Evolutionary conservation across 352 stramenopile genomes (phyloP).

Genomic region (Globisporangium takayamanum): DNA sequence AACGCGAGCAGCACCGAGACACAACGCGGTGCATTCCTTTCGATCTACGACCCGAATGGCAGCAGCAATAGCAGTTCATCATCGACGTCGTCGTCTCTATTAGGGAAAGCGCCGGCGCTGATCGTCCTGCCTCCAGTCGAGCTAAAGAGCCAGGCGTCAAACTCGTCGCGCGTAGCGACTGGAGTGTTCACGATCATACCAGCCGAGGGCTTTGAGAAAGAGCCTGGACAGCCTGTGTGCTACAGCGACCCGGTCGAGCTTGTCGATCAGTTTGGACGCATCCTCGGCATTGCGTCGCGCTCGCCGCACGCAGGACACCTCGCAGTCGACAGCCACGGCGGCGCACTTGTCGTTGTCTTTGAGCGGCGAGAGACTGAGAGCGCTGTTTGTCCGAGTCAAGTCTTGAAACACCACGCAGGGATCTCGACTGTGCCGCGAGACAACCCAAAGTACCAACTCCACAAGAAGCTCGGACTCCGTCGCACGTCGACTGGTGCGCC

Average conservation of each 20-base stretch:
- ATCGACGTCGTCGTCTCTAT: constrained; percentile 7
- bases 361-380: constrained; percentile 6
- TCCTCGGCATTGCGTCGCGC: constrained; percentile 22
- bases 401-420: constrained; percentile 4
- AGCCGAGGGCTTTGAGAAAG: constrained; percentile 33
- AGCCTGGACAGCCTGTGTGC: constrained; percentile 28
- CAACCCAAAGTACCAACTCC: constrained; percentile 2
- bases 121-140: constrained; percentile 20
- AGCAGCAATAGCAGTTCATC: neutral
- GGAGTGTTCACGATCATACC: constrained; percentile 31
- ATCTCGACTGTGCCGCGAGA: constrained; percentile 1
- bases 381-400: neutral
- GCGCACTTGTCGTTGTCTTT: constrained; percentile 29
- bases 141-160: neutral
- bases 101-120: constrained; percentile 21
- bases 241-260: constrained; percentile 38
- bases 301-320: constrained; percentile 24
- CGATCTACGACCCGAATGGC: constrained; percentile 16
- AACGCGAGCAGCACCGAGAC: neutral
- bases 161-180: constrained; percentile 4
- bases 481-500: constrained; percentile 8
- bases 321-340: constrained; percentile 24
- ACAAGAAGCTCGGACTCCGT: constrained; percentile 14
- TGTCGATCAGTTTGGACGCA: constrained; percentile 22
- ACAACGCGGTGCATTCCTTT: constrained; percentile 11